Evolutionary conservation across 2,329 filamentous ascomycete genomes (phyloP).

Genomic region (Colletotrichum ledebouriae): DNA sequence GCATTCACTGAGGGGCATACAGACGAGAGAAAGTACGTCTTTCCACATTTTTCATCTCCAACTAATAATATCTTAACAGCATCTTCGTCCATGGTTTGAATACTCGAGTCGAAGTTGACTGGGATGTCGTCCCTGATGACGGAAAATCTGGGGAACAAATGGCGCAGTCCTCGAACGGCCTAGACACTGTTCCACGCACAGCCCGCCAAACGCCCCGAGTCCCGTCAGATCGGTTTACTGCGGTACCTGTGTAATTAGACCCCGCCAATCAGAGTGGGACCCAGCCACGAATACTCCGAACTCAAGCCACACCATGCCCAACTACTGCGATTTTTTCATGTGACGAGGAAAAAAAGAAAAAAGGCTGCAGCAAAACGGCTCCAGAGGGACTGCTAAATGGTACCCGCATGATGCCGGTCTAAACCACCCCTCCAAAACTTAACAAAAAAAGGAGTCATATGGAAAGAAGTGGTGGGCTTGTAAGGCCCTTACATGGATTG

Average conservation of each 20-base stretch:
- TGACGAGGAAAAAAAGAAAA: too few species aligned
- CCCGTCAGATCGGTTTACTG: conserved; percentile 17
- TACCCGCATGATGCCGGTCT: conserved; percentile 37
- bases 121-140: conserved; percentile 27
- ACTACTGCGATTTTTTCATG: background rate
- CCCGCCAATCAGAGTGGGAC: conserved; percentile 5
- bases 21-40: conserved; percentile 73
- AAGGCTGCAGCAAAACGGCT: background rate
- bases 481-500: conserved; percentile 33
- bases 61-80: conserved; percentile 68
- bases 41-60: conserved; percentile 71
- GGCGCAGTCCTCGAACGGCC: conserved; percentile 32
- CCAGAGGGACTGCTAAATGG: conserved; percentile 25
- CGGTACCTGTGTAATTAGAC: background rate
- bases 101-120: background rate
- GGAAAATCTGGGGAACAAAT: conserved; percentile 35
- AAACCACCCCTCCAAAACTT: background rate
- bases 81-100: conserved; percentile 60
- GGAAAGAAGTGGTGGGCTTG: conserved; percentile 12
- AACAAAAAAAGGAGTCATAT: conserved; percentile 29
- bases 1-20: conserved; percentile 48
- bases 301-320: conserved; percentile 21
- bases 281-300: conserved; percentile 8
- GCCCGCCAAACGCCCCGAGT: conserved; percentile 8
- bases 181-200: conserved; percentile 22